Conservation (phyloP, 257 asterid genomes). For the Solanum paucissectum region DNA sequence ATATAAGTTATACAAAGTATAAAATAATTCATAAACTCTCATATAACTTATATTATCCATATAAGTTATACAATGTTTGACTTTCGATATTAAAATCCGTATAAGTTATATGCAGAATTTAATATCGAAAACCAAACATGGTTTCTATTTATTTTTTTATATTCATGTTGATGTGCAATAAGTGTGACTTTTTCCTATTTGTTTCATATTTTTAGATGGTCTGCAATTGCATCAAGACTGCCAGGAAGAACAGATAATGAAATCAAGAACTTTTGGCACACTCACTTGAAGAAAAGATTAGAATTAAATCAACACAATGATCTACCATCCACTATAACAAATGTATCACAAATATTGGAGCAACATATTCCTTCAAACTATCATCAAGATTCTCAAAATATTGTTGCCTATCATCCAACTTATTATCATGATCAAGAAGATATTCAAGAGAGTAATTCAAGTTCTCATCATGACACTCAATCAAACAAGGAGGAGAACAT, state of each 20-base stretch:
- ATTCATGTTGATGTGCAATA: neutral
- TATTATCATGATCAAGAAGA: neutral
- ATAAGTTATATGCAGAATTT: neutral
- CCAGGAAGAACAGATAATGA: constrained; percentile 26
- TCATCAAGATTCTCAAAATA: neutral
- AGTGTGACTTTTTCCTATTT: neutral
- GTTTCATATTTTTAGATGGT: constrained; percentile 7
- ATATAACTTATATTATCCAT: rapidly evolving
- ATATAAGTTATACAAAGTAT: rapidly evolving
- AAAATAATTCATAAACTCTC: neutral
- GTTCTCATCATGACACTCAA: neutral
- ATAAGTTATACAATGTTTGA: neutral
- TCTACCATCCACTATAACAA: neutral
- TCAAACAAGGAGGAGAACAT: neutral
- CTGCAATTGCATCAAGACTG: constrained; percentile 17
- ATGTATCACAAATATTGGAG: neutral
- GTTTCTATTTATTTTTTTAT: too few relatives aligned
- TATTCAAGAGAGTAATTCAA: neutral
- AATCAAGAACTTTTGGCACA: constrained; percentile 19
- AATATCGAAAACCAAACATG: neutral
- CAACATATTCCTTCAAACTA: neutral
- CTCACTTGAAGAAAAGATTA: constrained; percentile 19
- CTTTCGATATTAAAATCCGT: neutral
- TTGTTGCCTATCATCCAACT: neutral
- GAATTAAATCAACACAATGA: neutral